Evolutionary conservation across 805 yeast genomes (phyloP), one percentile per base, ranked within the genome.

Genomic region (Teunomyces funiuensis): DNA sequence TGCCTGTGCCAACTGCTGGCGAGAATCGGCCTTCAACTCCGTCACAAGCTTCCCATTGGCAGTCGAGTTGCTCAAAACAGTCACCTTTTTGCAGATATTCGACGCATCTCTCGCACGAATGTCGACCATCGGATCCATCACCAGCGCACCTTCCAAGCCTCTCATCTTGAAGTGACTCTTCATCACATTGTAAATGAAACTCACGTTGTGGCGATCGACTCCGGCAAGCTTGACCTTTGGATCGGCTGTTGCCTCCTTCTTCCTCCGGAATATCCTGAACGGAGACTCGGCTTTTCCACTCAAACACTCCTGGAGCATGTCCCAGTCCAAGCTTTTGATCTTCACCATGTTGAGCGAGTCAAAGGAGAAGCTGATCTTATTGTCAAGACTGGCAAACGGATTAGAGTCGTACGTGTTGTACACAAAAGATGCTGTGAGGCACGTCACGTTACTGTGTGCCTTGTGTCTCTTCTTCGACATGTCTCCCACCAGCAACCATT

Each of bases 341-440:
- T 46, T 53, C 8, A 50, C 52, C 6, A 39, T 33, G 3, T 49
- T 37, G 3, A 69, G 39, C 10, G 53, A 43, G 41, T 69, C 71
- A 36, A 68, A 64, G 0, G 65, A 50, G 6, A 66, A 43, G 0
- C 41, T 29, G 6, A 63, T 54, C 18, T 60, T 55, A 2, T 51
- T 55, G 2, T 41, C 44, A 3, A 62, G 33, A 20, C 54, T 44
- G 7, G 45, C 29, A 42, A 67, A 63, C 2, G 71, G 71, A 37
- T 66, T 59, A 5, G 57, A 43, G n/a, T 62, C 66, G 41, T 53
- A 58, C 1, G 69, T 55, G 39, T 60, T 60, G 46, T 52, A 70
- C n/a, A 54, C 55, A 37, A 64, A 66, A 0, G 70, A 57, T 13
- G 68, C 26, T 1, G 74, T 66, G 51, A 70, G 49, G 40, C 73